A percentile compares a stretch with the other conserved stretches of the same genome.
phyloP scores from a whole-genome alignment of 2,329 filamentous ascomycete species.

The Fusarium subtropicale region DNA sequence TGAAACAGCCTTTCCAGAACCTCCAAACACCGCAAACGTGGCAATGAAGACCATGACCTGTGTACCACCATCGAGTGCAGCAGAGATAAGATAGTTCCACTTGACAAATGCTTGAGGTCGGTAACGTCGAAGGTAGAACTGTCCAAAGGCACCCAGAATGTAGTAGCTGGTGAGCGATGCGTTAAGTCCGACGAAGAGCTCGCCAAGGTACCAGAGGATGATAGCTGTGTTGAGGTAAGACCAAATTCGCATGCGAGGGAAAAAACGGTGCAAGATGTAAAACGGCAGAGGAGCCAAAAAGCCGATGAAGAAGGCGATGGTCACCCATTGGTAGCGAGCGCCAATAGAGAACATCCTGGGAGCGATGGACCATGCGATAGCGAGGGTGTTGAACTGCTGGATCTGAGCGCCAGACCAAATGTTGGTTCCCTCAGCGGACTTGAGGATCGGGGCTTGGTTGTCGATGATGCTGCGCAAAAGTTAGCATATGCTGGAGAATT shows the following conservation, averaged over 20 bases:
- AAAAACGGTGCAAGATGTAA: conserved; percentile 34
- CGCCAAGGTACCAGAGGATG: conserved; percentile 50
- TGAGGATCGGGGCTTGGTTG: conserved; percentile 59
- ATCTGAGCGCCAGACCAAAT: conserved; percentile 65
- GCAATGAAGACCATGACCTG: conserved; percentile 63
- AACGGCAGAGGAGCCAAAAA: conserved; percentile 51
- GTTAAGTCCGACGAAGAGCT: conserved; percentile 55
- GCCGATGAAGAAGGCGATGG: conserved; percentile 50
- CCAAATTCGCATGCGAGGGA: conserved; percentile 57
- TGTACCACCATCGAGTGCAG: conserved; percentile 63
- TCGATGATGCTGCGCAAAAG: conserved; percentile 58
- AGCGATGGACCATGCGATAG: conserved; percentile 63
- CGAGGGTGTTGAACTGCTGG: conserved; percentile 62
- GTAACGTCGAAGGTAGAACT: conserved; percentile 66
- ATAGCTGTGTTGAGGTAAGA: conserved; percentile 61
- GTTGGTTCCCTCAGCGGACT: conserved; percentile 58
- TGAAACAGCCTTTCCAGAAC: conserved; percentile 55
- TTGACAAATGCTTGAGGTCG: conserved; percentile 63
- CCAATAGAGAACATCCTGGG: conserved; percentile 46
- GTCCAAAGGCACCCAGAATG: conserved; percentile 59
- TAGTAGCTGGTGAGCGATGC: conserved; percentile 65
- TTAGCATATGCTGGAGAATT: conserved; percentile 10
- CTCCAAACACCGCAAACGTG: conserved; percentile 67
- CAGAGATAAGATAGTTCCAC: conserved; percentile 64
- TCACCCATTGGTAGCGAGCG: conserved; percentile 22